These are phyloP conservation scores for Pleurotus salmoneostramineus DNA, from an alignment of 768 basidiomycete species.

Conservation along the genomic window DNA sequence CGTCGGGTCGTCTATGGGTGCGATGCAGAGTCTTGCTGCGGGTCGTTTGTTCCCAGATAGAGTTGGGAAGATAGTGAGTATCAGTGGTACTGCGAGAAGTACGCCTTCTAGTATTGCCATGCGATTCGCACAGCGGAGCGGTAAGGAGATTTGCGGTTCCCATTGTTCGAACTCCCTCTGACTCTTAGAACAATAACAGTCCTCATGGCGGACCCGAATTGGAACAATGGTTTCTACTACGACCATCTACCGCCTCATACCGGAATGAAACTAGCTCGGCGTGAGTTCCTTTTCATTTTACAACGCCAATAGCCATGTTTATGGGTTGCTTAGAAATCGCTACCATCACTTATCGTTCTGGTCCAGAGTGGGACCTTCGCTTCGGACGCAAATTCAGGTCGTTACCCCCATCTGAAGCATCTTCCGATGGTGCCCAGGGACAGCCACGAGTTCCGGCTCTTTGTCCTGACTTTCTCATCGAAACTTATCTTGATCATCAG, in stretches of 20 bases:
- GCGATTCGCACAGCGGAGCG: slow-evolving; percentile 94
- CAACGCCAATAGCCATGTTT: not conserved
- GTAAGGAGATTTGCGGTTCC: slow-evolving; percentile 38
- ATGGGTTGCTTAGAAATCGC: slow-evolving; percentile 73
- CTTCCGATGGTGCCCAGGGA: slow-evolving; percentile 22
- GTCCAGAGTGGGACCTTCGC: slow-evolving; percentile 98
- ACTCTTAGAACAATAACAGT: slow-evolving; percentile 43
- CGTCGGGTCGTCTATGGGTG: slow-evolving; percentile 96
- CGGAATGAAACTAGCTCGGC: slow-evolving; percentile 97
- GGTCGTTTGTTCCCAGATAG: slow-evolving; percentile 89
- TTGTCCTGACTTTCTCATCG: slow-evolving; percentile 97
- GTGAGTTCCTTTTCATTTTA: slow-evolving; percentile 34
- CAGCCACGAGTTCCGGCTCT: slow-evolving; percentile 60
- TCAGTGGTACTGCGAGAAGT: slow-evolving; percentile 92
- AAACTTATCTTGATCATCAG: slow-evolving; percentile 97
- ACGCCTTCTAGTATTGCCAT: slow-evolving; percentile 92
- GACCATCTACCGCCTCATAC: slow-evolving; percentile 92
- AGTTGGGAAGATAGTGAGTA: slow-evolving; percentile 87
- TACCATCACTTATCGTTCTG: slow-evolving; percentile 97
- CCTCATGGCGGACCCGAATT: slow-evolving; percentile 98
- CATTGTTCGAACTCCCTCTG: not conserved
- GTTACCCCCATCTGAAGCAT: slow-evolving; percentile 35
- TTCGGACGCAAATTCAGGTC: slow-evolving; percentile 77
- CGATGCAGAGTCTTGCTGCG: slow-evolving; percentile 96
- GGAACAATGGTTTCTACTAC: slow-evolving; percentile 99